These are phyloP conservation scores for Trichophaea hybrida DNA, from an alignment of 2,329 filamentous ascomycete genomes.

Conservation along the genomic window DNA sequence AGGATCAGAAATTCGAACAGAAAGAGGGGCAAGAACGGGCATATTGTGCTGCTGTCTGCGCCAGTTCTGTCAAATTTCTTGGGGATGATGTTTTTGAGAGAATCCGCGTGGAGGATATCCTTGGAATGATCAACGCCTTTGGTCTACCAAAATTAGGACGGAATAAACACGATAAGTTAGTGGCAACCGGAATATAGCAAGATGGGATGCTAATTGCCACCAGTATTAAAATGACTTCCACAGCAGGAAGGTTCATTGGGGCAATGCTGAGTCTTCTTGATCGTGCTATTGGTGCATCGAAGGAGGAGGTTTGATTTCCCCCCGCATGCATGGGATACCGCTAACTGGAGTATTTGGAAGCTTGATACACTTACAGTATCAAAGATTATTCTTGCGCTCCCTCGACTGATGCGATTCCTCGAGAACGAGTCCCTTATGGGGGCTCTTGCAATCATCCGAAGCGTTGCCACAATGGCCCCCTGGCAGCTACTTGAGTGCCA, in stretches of 20 bases:
- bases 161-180: constrained; percentile 21
- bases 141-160: constrained; percentile 10
- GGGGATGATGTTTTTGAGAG: neutral
- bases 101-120: neutral
- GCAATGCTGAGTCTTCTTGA: neutral
- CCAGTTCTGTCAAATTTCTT: neutral
- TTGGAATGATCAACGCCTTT: neutral
- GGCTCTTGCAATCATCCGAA: constrained; percentile 6
- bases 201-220: neutral
- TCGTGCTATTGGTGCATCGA: neutral
- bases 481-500: neutral
- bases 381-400: constrained; percentile 11
- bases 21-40: neutral
- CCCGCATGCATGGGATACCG: neutral
- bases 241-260: neutral
- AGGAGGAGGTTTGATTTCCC: neutral
- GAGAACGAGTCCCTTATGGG: constrained; percentile 13
- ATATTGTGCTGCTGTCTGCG: neutral
- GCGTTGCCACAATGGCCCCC: constrained; percentile 2
- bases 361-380: constrained; percentile 6
- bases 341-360: neutral
- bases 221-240: neutral
- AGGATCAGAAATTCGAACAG: neutral
- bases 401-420: constrained; percentile 12
- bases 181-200: neutral